Conservation (phyloP, 306 rosid species). For the Ammopiptanthus mongolicus region DNA sequence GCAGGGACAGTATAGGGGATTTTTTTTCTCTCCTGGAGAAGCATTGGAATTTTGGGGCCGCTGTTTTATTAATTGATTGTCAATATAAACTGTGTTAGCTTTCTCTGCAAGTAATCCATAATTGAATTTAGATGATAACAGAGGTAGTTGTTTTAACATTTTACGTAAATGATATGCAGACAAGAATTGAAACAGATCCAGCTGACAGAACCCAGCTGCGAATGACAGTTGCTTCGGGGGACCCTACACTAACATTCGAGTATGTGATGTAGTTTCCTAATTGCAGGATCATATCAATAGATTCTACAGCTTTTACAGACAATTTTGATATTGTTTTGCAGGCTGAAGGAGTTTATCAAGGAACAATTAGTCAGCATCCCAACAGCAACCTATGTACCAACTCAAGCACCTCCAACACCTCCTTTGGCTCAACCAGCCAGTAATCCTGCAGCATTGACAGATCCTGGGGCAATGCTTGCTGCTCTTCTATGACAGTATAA, state of each 20-base stretch:
- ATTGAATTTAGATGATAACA: conserved; percentile 13
- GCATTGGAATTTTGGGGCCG: conserved; percentile 1
- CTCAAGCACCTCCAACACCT: conserved; percentile 45
- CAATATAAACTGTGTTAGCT: neutral
- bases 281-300: neutral
- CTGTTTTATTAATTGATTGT: neutral
- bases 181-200: conserved; percentile 94
- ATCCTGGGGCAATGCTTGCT: conserved; percentile 97
- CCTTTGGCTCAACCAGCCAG: conserved; percentile 47
- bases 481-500: conserved; percentile 67
- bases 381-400: conserved; percentile 29
- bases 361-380: conserved; percentile 79
- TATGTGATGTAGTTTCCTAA: conserved; percentile 39
- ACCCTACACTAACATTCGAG: conserved; percentile 82
- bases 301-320: neutral
- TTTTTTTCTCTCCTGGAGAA: neutral
- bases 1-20: neutral
- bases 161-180: conserved; percentile 39
- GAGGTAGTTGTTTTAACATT: conserved; percentile 14
- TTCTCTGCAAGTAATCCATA: neutral
- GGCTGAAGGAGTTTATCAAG: conserved; percentile 95
- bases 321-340: conserved; percentile 34
- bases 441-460: conserved; percentile 48
- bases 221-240: conserved; percentile 97
- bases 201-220: conserved; percentile 98